Percentiles rank a stretch among this genome's conserved stretches.
Evolutionary conservation across 306 rosid genomes (phyloP).

Genomic region (Cucurbita pepo): DNA sequence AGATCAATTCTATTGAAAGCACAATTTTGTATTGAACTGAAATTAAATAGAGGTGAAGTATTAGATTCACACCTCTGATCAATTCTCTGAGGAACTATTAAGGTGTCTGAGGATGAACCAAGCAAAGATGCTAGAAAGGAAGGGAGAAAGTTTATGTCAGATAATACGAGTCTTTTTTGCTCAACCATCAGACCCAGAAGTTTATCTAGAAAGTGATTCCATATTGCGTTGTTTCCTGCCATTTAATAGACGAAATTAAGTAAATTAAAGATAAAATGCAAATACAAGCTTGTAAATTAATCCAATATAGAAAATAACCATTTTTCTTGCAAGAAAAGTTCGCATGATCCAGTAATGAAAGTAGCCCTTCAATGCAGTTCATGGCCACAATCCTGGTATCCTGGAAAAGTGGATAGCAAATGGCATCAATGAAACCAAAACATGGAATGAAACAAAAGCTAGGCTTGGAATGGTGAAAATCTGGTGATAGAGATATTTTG

Average conservation of each 20-base stretch:
- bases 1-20: background rate
- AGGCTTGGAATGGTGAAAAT: background rate
- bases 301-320: constrained; percentile 21
- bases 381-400: constrained; percentile 54
- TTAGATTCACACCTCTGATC: constrained; percentile 42
- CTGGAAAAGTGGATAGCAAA: constrained; percentile 21
- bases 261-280: background rate
- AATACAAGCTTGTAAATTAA: background rate
- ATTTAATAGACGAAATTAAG: constrained; percentile 7
- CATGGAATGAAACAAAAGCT: background rate
- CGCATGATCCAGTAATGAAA: constrained; percentile 38
- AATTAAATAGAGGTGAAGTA: background rate
- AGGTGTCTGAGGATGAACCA: constrained; percentile 36
- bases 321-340: constrained; percentile 63
- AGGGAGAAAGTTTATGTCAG: constrained; percentile 59
- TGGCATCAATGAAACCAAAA: background rate
- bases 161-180: constrained; percentile 60
- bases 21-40: background rate
- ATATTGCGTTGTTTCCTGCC: constrained; percentile 49
- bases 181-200: constrained; percentile 46
- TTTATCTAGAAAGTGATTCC: constrained; percentile 55
- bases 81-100: constrained; percentile 50
- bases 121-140: constrained; percentile 52
- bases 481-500: background rate
- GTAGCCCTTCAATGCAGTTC: constrained; percentile 48